Conservation (phyloP, 768 basidiomycete species). For the Dioszegia aurantiaca region DNA sequence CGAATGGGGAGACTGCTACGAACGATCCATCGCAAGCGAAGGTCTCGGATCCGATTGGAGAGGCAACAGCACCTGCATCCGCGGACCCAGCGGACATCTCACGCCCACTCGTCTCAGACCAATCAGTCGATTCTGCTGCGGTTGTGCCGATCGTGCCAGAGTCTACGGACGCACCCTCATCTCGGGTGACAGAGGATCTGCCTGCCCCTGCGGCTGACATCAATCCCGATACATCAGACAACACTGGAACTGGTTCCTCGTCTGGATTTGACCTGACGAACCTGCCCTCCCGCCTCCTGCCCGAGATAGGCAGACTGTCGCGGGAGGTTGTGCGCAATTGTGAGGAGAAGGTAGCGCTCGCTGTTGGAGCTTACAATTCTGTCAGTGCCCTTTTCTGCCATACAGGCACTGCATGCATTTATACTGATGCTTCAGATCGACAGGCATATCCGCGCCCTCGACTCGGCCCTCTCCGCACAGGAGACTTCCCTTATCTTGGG, state of each 20-base stretch:
- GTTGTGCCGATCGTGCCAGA: no score
- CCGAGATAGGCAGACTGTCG: conserved; percentile 45
- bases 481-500: conserved; percentile 49
- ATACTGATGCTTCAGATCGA: conserved; percentile 40
- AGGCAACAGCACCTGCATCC: no score
- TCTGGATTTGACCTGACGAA: no score
- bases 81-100: no score
- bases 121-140: no score
- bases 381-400: conserved; percentile 24
- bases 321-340: conserved; percentile 46
- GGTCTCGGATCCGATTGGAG: no score
- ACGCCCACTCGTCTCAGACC: no score
- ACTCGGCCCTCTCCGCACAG: conserved; percentile 45
- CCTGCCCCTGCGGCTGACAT: no score
- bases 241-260: no score
- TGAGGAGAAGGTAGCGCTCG: conserved; percentile 52
- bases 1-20: not conserved
- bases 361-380: conserved; percentile 50
- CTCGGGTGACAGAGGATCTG: no score
- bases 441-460: conserved; percentile 51
- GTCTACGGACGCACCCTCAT: no score
- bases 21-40: not conserved
- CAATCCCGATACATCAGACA: no score
- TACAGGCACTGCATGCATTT: not conserved
- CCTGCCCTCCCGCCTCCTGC: conserved; percentile 19